A percentile compares a stretch with the other conserved stretches of the same genome.
Evolutionary conservation across 768 basidiomycete genomes (phyloP).

Genomic region (Hygrocybe punicea): DNA sequence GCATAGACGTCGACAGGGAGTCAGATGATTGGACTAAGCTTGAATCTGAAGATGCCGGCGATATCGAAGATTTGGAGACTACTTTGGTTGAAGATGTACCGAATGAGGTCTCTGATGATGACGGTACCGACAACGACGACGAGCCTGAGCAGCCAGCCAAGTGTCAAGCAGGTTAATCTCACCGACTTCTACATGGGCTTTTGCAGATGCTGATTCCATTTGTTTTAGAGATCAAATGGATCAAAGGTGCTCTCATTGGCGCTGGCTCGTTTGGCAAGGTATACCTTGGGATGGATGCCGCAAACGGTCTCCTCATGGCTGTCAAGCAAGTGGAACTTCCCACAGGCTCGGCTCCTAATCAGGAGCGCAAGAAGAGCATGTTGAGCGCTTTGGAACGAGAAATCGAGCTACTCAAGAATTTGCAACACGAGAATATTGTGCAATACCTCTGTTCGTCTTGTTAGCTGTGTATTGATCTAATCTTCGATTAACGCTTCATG

Average conservation of each 20-base stretch:
- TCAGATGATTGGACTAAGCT: constrained; percentile 75
- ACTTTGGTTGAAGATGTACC: constrained; percentile 36
- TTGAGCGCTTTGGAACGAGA: constrained; percentile 87
- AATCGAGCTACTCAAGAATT: constrained; percentile 87
- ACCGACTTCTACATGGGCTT: constrained; percentile 14
- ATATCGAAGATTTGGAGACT: constrained; percentile 35
- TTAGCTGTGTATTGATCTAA: not conserved
- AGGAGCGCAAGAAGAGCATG: constrained; percentile 93
- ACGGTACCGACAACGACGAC: constrained; percentile 42
- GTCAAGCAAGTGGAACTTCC: constrained; percentile 97
- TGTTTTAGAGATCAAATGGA: constrained; percentile 81
- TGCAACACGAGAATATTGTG: constrained; percentile 95
- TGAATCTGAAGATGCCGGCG: constrained; percentile 43
- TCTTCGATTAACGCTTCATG: not conserved
- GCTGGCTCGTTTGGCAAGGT: constrained; percentile 94
- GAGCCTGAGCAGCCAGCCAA: constrained; percentile 41
- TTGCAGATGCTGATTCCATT: constrained; percentile 4
- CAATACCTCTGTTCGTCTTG: constrained; percentile 85
- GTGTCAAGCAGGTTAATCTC: constrained; percentile 30
- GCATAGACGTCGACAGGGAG: constrained; percentile 45
- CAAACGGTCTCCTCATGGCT: constrained; percentile 88
- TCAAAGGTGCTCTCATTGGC: constrained; percentile 93
- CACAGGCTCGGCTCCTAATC: constrained; percentile 76
- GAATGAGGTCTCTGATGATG: constrained; percentile 39
- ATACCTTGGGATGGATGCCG: constrained; percentile 92